Evolutionary conservation across 306 rosid genomes (phyloP), one percentile per base, ranked within the genome.

Genomic region (Trifolium subterraneum): DNA sequence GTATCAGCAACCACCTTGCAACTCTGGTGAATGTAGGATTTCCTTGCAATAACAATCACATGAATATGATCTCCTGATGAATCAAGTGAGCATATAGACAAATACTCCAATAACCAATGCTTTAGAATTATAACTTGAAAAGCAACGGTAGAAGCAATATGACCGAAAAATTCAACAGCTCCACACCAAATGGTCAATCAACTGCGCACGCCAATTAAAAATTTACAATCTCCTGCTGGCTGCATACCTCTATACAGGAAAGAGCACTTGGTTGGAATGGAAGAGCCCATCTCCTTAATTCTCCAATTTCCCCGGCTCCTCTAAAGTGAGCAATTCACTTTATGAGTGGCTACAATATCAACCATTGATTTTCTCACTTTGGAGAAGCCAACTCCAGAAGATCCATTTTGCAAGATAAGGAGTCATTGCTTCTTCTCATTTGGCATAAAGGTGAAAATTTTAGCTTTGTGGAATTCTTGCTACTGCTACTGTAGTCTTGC

Each of bases 381-480:
- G 5, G 50, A 44, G 50, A 14, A 42, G 16, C 6, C 50, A 44
- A 44, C 6, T 44, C 16, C 50, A 47, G 22, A 45, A 73, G 50
- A 31, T 27, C 59, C 76, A 64, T 55, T 15, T 12, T 45, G 73
- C 23, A 47, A 13, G 15, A 71, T 58, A 35, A 16, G 71, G 48
- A 73, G 73, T 42, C 68, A 33, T 60, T 70, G 73, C 70, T 44
- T 68, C 79, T 65, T 64, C 68, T 47, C 66, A 15, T 51, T 59
- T 48, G 6, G 66, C 59, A 48, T 60, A 23, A 20, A 80, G 55
- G 62, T 59, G 73, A 54, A 69, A 42, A 8, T 10, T 68, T 76
- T 76, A 63, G 60, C 71, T 31, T 50, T 4, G 38, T 27, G 16
- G 38, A 71, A 76, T 69, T 50, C 65, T 20, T 51, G 82, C 54